Evolutionary conservation across 352 stramenopile species (phyloP).

Genomic region (Phytopythium sindhum): DNA sequence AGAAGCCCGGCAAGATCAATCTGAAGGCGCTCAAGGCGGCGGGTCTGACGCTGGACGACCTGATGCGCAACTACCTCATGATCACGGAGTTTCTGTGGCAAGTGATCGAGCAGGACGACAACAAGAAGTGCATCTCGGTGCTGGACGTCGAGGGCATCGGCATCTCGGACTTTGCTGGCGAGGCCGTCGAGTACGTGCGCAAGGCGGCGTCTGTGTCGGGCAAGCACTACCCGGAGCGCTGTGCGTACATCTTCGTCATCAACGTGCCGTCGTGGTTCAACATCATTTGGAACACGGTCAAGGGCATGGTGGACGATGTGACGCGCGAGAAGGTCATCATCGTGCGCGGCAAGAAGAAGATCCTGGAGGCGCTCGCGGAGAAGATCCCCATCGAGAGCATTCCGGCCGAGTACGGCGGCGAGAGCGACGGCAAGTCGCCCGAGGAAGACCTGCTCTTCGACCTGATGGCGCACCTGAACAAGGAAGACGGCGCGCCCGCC

Average conservation of each 20-base stretch:
- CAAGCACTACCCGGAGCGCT: constrained; percentile 91
- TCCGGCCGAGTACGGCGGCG: constrained; percentile 72
- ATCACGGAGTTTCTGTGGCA: constrained; percentile 86
- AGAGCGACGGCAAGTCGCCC: constrained; percentile 52
- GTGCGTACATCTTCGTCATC: constrained; percentile 92
- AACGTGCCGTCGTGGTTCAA: constrained; percentile 95
- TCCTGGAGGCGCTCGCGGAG: constrained; percentile 67
- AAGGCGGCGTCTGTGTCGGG: constrained; percentile 78
- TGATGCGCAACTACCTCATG: constrained; percentile 86
- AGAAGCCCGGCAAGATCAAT: constrained; percentile 86
- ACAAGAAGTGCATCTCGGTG: constrained; percentile 83
- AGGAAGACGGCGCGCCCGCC: constrained; percentile 44
- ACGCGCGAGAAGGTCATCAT: constrained; percentile 94
- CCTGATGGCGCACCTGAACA: constrained; percentile 74
- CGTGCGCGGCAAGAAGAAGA: constrained; percentile 79
- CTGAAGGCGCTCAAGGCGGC: constrained; percentile 80
- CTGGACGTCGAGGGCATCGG: constrained; percentile 83
- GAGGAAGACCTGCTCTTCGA: constrained; percentile 73
- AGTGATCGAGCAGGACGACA: constrained; percentile 81
- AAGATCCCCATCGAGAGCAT: constrained; percentile 78
- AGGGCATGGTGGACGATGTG: constrained; percentile 90
- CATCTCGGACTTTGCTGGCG: constrained; percentile 80
- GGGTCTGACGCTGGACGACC: constrained; percentile 68
- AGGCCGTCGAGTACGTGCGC: constrained; percentile 84
- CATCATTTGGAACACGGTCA: constrained; percentile 91